Percentiles rank a stretch among this genome's conserved stretches.
These are phyloP conservation scores for Zymoseptoria ardabiliae DNA, from an alignment of 2,329 filamentous ascomycete genomes.

Conservation along the genomic window DNA sequence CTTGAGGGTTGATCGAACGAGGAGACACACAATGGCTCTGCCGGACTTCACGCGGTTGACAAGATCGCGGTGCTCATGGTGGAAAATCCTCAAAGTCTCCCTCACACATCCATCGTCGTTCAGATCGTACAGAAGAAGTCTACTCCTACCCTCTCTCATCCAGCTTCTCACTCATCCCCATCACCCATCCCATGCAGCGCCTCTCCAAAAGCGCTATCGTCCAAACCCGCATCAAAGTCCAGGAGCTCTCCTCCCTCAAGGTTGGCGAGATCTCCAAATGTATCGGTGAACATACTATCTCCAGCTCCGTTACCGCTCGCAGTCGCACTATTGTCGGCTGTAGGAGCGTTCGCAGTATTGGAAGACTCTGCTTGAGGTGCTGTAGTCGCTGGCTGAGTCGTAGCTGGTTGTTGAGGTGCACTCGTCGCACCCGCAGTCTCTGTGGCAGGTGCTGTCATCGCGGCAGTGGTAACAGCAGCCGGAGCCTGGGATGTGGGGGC, in stretches of 20 bases:
- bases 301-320: background rate
- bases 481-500: background rate
- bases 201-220: constrained; percentile 77
- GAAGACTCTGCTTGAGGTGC: background rate
- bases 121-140: background rate
- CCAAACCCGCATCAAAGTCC: constrained; percentile 35
- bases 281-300: constrained; percentile 19
- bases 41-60: too few relatives aligned
- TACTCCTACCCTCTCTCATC: background rate
- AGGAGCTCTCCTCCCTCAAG: constrained; percentile 42
- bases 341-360: background rate
- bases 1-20: background rate
- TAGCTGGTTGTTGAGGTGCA: background rate
- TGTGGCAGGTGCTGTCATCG: background rate
- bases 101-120: background rate
- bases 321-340: background rate
- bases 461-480: background rate
- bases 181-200: constrained; percentile 60
- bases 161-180: constrained; percentile 4
- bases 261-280: constrained; percentile 34
- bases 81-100: too few relatives aligned
- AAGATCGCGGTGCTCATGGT: too few relatives aligned
- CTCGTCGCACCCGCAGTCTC: background rate
- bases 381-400: background rate
- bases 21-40: too few relatives aligned